Conservation (phyloP, 2,329 filamentous ascomycete genomes). For the Colletotrichum limetticola region DNA sequence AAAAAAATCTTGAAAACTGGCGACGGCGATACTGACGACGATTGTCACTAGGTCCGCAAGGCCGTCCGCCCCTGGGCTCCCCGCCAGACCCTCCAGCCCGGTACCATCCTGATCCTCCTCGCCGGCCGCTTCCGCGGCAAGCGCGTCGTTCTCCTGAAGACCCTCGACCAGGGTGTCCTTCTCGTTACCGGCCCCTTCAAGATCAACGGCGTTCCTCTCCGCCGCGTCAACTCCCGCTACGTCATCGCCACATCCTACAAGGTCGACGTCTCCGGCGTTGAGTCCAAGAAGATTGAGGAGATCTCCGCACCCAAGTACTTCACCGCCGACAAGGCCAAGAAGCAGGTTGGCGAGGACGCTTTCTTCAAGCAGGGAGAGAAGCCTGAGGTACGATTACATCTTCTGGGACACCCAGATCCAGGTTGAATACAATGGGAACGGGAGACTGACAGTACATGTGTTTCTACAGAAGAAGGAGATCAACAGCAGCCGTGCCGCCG, state of each 20-base stretch:
- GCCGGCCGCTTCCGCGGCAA: conserved; percentile 99
- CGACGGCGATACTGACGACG: conserved; percentile 21
- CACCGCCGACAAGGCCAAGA: conserved; percentile 91
- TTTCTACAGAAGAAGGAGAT: conserved; percentile 91
- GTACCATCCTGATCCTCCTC: conserved; percentile 97
- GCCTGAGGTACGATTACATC: conserved; percentile 77
- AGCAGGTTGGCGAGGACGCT: conserved; percentile 97
- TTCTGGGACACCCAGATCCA: not conserved
- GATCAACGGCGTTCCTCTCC: conserved; percentile 98
- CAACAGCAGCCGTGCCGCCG: conserved; percentile 88
- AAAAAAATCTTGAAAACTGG: not conserved
- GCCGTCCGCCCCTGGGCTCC: conserved; percentile 87
- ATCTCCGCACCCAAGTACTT: conserved; percentile 88
- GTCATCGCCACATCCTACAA: conserved; percentile 91
- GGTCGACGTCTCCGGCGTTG: conserved; percentile 86
- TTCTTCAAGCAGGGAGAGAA: conserved; percentile 99
- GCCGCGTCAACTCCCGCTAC: conserved; percentile 93
- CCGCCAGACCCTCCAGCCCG: conserved; percentile 90
- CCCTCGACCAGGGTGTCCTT: conserved; percentile 96
- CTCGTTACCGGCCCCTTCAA: conserved; percentile 99
- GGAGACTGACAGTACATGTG: conserved; percentile 38
- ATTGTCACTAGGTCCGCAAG: conserved; percentile 84
- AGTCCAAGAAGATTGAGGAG: conserved; percentile 89
- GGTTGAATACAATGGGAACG: not conserved
- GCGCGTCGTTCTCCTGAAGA: conserved; percentile 99